Conservation (phyloP, 2,329 filamentous ascomycete species). For the Passalora sequoiae region DNA sequence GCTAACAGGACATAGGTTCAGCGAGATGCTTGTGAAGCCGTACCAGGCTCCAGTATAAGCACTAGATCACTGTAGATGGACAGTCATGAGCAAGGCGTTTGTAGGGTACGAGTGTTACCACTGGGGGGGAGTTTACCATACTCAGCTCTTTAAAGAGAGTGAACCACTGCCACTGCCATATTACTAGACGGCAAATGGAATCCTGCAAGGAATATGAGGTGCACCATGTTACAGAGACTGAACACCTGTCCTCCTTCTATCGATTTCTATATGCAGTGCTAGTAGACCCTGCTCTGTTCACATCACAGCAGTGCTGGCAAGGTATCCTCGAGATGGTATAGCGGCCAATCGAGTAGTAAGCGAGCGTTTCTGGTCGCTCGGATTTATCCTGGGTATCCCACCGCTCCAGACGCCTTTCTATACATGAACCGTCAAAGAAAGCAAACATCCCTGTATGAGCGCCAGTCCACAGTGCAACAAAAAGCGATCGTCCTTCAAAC, state of each 20-base stretch:
- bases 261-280: too few relatives aligned
- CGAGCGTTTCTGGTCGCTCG: background rate
- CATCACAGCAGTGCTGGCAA: too few relatives aligned
- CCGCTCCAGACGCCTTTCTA: background rate
- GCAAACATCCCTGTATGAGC: background rate
- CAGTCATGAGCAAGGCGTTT: constrained; percentile 3
- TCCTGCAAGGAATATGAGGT: too few relatives aligned
- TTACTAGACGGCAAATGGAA: background rate
- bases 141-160: background rate
- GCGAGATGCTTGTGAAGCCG: constrained; percentile 73
- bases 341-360: too few relatives aligned
- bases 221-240: too few relatives aligned
- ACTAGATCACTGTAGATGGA: background rate
- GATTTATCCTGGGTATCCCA: background rate
- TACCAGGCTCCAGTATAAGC: constrained; percentile 58
- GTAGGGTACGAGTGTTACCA: background rate
- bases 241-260: too few relatives aligned
- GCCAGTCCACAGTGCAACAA: background rate
- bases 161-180: background rate
- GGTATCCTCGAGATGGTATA: too few relatives aligned
- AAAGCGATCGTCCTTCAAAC: background rate
- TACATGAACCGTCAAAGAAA: background rate
- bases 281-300: too few relatives aligned
- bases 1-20: constrained; percentile 52
- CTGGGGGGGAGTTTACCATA: constrained; percentile 2